Evolutionary conservation across 1,139 yeast genomes (phyloP), one percentile per base, ranked within the genome.

Genomic region (Candida dubliniensis): DNA sequence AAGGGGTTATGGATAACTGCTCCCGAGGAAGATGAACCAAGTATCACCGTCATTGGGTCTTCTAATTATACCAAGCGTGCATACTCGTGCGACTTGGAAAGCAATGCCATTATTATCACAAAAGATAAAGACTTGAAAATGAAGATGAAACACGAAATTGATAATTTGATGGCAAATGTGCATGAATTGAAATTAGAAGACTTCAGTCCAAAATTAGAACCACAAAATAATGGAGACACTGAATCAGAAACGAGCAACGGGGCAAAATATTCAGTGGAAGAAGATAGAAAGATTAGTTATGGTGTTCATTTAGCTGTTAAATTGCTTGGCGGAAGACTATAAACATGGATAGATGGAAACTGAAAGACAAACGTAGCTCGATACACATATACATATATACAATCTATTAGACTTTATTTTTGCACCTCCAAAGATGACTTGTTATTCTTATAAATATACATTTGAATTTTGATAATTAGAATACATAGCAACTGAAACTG

Each of bases 11-110:
- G 99, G 99, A 67, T 88, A 1, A 75, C 82, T 7, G 77, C 77
- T 7, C 87, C 90, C 0, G 73, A 69, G 7, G 84, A 80, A 45
- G 54, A 56, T 0, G 58, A 67, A 26, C 96, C 96, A 2, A 75
- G 84, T 35, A 69, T 88, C 24, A 87, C 97, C 0, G 81, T 91
- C 2, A 76, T 93, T 44, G 99, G 99, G 1, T 88, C 96, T 0
- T 89, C 97, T 0, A 93, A 93, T 61, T 93, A 90, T 61, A 95
- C 99, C 0, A 81, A 86, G 51, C 74, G 99, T 48, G 91, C 98
- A 0, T 93, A 93, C 58, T 76, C 86, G 9, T 79, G 84, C 47
- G 99, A 93, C 61, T 72, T 93, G 51, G 99, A 93, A 65, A 79
- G 93, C 9, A 91, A 93, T 60, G 95, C 91, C 1, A 69, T 91